Conservation (phyloP, 2,329 filamentous ascomycete species). For the Epichloe aotearoae region DNA sequence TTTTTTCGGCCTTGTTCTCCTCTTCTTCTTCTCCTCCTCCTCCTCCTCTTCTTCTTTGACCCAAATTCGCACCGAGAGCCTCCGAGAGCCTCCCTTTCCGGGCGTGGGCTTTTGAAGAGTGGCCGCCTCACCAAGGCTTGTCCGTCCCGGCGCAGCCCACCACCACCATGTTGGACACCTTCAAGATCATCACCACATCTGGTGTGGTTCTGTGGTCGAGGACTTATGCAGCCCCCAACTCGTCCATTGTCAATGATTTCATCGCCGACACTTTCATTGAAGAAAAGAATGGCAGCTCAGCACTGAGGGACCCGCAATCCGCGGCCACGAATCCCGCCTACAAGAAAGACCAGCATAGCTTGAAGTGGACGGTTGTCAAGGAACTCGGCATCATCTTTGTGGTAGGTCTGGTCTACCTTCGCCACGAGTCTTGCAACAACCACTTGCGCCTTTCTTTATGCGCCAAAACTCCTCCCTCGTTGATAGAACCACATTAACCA, state of each 20-base stretch:
- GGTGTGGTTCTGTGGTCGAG: constrained; percentile 96
- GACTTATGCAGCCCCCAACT: constrained; percentile 66
- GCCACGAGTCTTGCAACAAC: background rate
- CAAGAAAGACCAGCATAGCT: constrained; percentile 81
- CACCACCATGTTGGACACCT: constrained; percentile 87
- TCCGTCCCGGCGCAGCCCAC: constrained; percentile 1
- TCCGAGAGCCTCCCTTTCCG: background rate
- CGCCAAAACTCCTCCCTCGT: background rate
- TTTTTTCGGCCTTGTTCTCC: background rate
- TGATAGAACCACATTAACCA: background rate
- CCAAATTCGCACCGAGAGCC: too few relatives aligned
- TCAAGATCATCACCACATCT: constrained; percentile 91
- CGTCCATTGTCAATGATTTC: constrained; percentile 80
- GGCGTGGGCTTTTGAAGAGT: background rate
- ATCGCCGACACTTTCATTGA: constrained; percentile 97
- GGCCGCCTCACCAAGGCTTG: background rate
- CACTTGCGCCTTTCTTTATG: background rate
- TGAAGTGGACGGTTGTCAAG: constrained; percentile 89
- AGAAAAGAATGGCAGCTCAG: constrained; percentile 58
- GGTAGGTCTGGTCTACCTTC: constrained; percentile 30
- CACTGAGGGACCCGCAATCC: constrained; percentile 45
- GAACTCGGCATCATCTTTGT: constrained; percentile 94
- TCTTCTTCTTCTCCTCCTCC: background rate
- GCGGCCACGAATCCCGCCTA: constrained; percentile 59
- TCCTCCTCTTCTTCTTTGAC: background rate